Percentiles rank a stretch among this genome's conserved stretches.
These are phyloP conservation scores for Arxiozyma slooffiae DNA, from an alignment of 1,139 yeast genomes.

Conservation along the genomic window DNA sequence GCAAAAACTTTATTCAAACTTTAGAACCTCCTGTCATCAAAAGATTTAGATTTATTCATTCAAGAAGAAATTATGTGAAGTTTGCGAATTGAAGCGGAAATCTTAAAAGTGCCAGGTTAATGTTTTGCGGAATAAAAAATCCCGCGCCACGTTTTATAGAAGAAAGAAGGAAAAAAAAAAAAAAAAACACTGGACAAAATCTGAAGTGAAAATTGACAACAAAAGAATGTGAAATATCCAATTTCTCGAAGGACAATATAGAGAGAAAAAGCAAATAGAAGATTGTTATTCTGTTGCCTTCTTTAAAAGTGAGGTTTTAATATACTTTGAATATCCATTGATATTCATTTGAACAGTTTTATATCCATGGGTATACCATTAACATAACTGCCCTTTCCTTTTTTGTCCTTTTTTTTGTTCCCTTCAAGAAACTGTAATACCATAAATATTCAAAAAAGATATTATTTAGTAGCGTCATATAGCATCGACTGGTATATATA, in stretches of 20 bases:
- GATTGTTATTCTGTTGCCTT: no score
- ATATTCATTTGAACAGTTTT: no score
- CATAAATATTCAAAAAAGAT: not conserved
- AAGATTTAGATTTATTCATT: constrained; percentile 22
- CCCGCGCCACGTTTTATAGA: not conserved
- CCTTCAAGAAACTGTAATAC: no score
- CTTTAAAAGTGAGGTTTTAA: no score
- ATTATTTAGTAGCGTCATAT: no score
- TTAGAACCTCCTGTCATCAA: not conserved
- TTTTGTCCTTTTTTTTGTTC: no score
- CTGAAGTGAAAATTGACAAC: not conserved
- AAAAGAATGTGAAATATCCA: not conserved
- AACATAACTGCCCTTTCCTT: not conserved
- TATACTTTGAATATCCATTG: not conserved
- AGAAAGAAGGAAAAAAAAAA: not conserved
- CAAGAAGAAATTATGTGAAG: constrained; percentile 33
- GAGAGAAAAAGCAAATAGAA: not conserved
- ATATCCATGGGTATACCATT: no score
- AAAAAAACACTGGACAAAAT: not conserved
- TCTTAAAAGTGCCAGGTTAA: constrained; percentile 18
- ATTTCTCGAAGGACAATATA: not conserved
- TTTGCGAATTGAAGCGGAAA: no score
- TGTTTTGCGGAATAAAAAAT: not conserved
- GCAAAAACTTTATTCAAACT: not conserved
- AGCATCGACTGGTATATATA: no score